phyloP scores from a whole-genome alignment of 495 filamentous ascomycete genomes.

The Peziza echinospora region DNA sequence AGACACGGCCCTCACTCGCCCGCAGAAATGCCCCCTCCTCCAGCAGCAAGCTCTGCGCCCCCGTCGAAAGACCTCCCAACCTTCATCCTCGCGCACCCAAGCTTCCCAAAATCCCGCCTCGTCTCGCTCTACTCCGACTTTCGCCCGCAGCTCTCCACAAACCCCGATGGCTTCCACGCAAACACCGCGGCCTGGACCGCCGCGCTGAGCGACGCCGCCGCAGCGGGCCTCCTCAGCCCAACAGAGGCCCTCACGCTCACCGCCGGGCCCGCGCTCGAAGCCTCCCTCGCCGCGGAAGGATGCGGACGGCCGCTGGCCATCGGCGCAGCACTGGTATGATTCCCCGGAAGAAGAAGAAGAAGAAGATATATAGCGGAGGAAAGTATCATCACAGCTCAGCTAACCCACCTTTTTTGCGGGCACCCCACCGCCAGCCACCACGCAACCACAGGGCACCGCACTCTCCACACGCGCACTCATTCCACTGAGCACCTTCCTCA shows the following conservation, averaged over 20 bases:
- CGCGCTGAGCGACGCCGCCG: slow-evolving; percentile 44
- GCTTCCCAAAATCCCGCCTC: slow-evolving; percentile 43
- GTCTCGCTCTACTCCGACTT: slow-evolving; percentile 94
- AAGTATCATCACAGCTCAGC: too few relatives aligned
- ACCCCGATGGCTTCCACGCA: slow-evolving; percentile 74
- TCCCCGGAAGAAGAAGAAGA: too few relatives aligned
- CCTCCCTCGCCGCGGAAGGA: slow-evolving; percentile 50
- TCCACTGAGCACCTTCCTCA: slow-evolving; percentile 39
- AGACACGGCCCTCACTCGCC: too few relatives aligned
- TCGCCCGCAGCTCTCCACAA: slow-evolving; percentile 47
- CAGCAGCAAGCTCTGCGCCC: not conserved
- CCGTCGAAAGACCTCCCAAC: not conserved
- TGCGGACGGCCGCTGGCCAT: slow-evolving; percentile 72
- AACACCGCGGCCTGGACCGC: slow-evolving; percentile 70
- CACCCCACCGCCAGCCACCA: not conserved
- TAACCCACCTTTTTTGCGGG: too few relatives aligned
- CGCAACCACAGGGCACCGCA: not conserved
- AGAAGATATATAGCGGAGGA: too few relatives aligned
- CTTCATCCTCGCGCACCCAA: not conserved
- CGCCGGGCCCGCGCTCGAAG: slow-evolving; percentile 45
- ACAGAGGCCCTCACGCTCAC: slow-evolving; percentile 38
- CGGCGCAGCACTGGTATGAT: slow-evolving; percentile 46
- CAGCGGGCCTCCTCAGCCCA: slow-evolving; percentile 35
- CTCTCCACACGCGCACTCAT: slow-evolving; percentile 26
- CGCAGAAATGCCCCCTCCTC: too few relatives aligned